These are phyloP conservation scores for Ceratobasidium sp. DNA, from an alignment of 1,284 basidiomycete species.

Conservation along the genomic window DNA sequence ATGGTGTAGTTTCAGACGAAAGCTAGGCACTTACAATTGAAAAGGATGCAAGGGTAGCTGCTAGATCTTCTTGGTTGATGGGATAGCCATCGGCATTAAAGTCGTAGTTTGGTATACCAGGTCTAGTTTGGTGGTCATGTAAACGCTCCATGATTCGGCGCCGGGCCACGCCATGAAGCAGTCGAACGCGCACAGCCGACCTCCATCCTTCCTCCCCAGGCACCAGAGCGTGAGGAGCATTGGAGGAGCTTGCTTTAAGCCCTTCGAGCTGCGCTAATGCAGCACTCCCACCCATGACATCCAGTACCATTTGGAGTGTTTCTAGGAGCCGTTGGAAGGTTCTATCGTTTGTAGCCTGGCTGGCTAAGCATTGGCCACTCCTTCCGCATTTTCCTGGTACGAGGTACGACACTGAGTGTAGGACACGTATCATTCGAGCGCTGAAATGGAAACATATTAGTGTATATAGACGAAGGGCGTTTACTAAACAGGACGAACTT, in stretches of 20 bases:
- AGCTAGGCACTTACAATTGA: constrained; percentile 50
- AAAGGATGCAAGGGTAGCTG: constrained; percentile 61
- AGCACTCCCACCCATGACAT: constrained; percentile 58
- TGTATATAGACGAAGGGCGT: constrained; percentile 5
- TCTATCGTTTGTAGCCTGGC: constrained; percentile 53
- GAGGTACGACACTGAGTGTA: constrained; percentile 62
- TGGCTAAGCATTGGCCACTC: constrained; percentile 48
- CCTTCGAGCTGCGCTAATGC: constrained; percentile 29
- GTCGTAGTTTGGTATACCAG: constrained; percentile 45
- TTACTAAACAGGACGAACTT: constrained; percentile 27
- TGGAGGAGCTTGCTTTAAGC: constrained; percentile 44
- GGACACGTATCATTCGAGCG: constrained; percentile 59
- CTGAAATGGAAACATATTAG: constrained; percentile 49
- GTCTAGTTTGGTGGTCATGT: constrained; percentile 14
- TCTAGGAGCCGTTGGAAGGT: constrained; percentile 60
- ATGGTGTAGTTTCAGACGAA: not conserved
- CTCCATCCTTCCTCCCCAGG: constrained; percentile 60
- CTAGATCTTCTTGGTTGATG: constrained; percentile 63
- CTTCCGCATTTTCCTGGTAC: constrained; percentile 53
- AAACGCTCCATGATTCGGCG: constrained; percentile 54
- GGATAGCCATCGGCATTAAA: constrained; percentile 54
- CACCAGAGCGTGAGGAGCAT: constrained; percentile 48
- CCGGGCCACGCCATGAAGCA: constrained; percentile 61
- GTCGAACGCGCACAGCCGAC: constrained; percentile 57
- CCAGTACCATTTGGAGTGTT: constrained; percentile 63